phyloP scores from a whole-genome alignment of 768 basidiomycete genomes.

The Leccinum sublutescens region DNA sequence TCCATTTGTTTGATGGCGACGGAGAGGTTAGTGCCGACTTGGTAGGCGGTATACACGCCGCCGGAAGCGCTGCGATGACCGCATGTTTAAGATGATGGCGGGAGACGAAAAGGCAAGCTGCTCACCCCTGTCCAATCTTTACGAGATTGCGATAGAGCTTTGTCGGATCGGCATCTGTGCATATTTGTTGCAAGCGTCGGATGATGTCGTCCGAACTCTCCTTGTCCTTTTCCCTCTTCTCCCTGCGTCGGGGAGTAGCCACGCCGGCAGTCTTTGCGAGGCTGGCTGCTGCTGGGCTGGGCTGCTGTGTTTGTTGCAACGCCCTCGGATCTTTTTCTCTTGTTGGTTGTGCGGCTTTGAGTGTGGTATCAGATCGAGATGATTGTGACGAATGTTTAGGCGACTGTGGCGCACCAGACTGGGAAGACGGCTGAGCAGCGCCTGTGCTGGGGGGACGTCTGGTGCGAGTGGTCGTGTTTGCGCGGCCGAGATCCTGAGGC shows the following conservation, averaged over 20 bases:
- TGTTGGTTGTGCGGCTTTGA: constrained; percentile 39
- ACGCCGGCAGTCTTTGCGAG: constrained; percentile 67
- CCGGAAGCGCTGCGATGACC: constrained; percentile 74
- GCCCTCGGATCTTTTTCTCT: constrained; percentile 39
- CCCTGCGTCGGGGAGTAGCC: constrained; percentile 80
- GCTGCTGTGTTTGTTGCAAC: constrained; percentile 41
- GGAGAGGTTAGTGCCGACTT: constrained; percentile 89
- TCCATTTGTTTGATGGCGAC: constrained; percentile 99
- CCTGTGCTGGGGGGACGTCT: constrained; percentile 50
- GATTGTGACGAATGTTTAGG: constrained; percentile 55
- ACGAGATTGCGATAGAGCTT: constrained; percentile 86
- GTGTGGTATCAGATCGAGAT: constrained; percentile 56
- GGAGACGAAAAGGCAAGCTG: constrained; percentile 2
- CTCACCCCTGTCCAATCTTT: constrained; percentile 98
- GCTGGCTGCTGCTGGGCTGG: constrained; percentile 61
- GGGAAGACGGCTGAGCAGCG: constrained; percentile 26
- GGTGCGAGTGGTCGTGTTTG: constrained; percentile 71
- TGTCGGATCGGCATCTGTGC: constrained; percentile 97
- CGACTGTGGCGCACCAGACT: constrained; percentile 33
- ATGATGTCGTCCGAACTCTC: constrained; percentile 87
- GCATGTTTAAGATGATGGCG: neutral
- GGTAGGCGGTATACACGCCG: constrained; percentile 97
- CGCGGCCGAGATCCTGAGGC: constrained; percentile 49
- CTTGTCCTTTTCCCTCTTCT: constrained; percentile 82
- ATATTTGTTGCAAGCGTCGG: constrained; percentile 87